A percentile compares a stretch with the other conserved stretches of the same genome.
Evolutionary conservation across 2,329 filamentous ascomycete species (phyloP).

Genomic region (Colletotrichum tamarilloi): DNA sequence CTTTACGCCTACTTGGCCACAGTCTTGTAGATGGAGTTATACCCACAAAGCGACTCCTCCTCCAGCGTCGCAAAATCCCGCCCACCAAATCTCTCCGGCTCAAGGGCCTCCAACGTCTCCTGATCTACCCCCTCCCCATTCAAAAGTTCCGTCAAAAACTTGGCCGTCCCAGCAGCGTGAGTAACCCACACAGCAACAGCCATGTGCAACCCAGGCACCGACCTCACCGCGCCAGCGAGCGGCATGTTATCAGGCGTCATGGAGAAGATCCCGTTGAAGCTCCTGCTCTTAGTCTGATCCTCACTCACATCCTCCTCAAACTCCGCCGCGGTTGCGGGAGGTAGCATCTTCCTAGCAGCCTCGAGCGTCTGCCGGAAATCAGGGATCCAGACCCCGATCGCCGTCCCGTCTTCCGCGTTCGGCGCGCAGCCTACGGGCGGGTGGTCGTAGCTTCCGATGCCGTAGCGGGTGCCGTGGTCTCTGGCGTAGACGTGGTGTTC

Average conservation of each 20-base stretch:
- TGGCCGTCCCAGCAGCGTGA: constrained; percentile 18
- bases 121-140: not conserved
- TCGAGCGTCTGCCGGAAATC: constrained; percentile 3
- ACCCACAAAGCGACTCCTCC: not conserved
- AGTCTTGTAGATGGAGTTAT: constrained; percentile 24
- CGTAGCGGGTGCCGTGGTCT: constrained; percentile 13
- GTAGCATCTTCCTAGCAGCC: not conserved
- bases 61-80: not conserved
- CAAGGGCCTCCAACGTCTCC: not conserved
- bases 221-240: constrained; percentile 23
- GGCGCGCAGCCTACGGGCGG: constrained; percentile 5
- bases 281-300: not conserved
- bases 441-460: constrained; percentile 21
- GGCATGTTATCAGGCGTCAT: constrained; percentile 40
- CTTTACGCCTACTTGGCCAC: not conserved
- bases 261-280: constrained; percentile 25
- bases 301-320: not conserved
- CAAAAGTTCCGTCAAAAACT: not conserved
- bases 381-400: constrained; percentile 14
- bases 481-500: constrained; percentile 24
- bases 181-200: constrained; percentile 24
- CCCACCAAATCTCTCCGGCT: constrained; percentile 13
- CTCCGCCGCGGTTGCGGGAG: not conserved
- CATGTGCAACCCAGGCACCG: constrained; percentile 6
- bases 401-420: not conserved